Evolutionary conservation across 2,329 filamentous ascomycete genomes (phyloP), one percentile per base, ranked within the genome.

Genomic region (Hymenoscyphus fraxineus): DNA sequence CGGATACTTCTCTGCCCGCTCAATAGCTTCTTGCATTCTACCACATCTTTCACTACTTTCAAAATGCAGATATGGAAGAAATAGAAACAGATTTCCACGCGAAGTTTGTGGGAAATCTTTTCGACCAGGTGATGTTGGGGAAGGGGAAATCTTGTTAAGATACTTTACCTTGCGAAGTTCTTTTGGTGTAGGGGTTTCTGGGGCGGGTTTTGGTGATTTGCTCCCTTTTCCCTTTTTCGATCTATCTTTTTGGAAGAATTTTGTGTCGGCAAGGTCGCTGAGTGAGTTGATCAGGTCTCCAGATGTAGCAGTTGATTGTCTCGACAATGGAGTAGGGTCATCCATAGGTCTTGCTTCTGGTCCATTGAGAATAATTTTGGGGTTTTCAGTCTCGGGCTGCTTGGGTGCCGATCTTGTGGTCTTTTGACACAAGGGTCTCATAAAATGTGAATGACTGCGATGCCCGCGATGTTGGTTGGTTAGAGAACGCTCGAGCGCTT

Each of bases 21-120:
- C 69, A 44, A 73, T 72, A 6, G 71, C 71, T 44, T 67, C 58
- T 56, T 73, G 67, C 71, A 72, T 73, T 58, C 72, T 68, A 54
- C 67, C 61, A 10, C 67, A 69, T 12, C 67, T 67, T 27, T 64
- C 61, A 15, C 61, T 69, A 12, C 65, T 72, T 59, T 73, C 71
- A 57, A 71, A 73, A 61, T 73, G 71, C 19, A 72, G 64, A 58
- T 72, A 73, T 16, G 71, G 71, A 67, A 73, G 70, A 56, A 70
- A 73, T 2, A 65, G 65, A 39, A 70, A 71, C 3, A 71, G 41
- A 62, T 70, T 72, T 12, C 67, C 68, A 54, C 67, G 69, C 1
- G 66, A 31, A 2, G 59, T 58, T 38, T 51, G 60, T 27, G 38
- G n/a, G 15, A 39, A 19, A 2, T 71, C 67, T 57, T 65, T 68